Percentiles rank a stretch among this genome's conserved stretches.
Conservation (phyloP, 495 filamentous ascomycete species). For the Umbilicaria muhlenbergii region DNA sequence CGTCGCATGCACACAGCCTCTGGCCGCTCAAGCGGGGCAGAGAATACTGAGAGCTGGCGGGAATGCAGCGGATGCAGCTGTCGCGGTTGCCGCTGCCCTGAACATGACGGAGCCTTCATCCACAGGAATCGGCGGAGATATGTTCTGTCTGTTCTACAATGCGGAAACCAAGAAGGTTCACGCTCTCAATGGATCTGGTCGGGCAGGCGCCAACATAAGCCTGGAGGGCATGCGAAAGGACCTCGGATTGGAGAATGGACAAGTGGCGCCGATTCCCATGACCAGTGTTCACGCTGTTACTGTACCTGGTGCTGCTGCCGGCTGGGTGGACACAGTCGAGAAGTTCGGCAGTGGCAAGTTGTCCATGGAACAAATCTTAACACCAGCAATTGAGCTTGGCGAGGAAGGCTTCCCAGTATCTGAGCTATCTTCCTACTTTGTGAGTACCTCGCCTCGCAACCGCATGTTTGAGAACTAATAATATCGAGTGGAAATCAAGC, state of each 20-base stretch:
- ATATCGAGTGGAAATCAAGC: constrained; percentile 45
- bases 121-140: constrained; percentile 95
- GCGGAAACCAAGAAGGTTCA: constrained; percentile 66
- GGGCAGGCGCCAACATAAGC: constrained; percentile 53
- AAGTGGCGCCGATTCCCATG: constrained; percentile 47
- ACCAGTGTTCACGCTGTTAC: constrained; percentile 66
- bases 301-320: constrained; percentile 79
- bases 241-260: constrained; percentile 48
- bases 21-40: constrained; percentile 79
- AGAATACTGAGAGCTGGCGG: constrained; percentile 71
- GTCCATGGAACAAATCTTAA: constrained; percentile 58
- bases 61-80: constrained; percentile 91
- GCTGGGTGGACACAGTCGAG: constrained; percentile 87
- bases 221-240: constrained; percentile 53
- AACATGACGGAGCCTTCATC: constrained; percentile 89
- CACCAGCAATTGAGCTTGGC: constrained; percentile 70
- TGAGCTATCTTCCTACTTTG: constrained; percentile 55
- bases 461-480: background rate
- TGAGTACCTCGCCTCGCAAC: constrained; percentile 26
- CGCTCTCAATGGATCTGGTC: constrained; percentile 82
- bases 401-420: constrained; percentile 85
- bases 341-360: constrained; percentile 83
- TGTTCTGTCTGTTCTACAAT: constrained; percentile 93
- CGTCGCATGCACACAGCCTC: constrained; percentile 77
- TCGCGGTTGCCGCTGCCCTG: constrained; percentile 76